Evolutionary conservation across 768 basidiomycete species (phyloP).

Genomic region (Pleurotus citrinopileatus): DNA sequence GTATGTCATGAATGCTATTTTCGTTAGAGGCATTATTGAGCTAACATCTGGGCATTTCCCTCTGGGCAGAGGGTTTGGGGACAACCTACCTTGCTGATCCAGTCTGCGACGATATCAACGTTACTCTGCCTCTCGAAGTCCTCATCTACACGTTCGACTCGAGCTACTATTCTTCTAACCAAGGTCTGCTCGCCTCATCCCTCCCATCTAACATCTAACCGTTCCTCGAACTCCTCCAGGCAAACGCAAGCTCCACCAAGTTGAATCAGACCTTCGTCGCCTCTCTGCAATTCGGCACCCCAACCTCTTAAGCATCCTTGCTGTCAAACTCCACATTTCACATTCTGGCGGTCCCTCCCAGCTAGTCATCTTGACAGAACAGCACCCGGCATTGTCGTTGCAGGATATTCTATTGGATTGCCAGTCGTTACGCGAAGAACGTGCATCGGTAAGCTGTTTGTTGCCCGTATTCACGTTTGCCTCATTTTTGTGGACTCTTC

Average conservation of each 20-base stretch:
- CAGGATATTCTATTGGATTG: slow-evolving; percentile 77
- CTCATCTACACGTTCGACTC: slow-evolving; percentile 64
- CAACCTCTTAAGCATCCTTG: slow-evolving; percentile 66
- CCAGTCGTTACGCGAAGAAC: slow-evolving; percentile 68
- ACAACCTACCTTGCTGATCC: slow-evolving; percentile 74
- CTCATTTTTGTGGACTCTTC: no score
- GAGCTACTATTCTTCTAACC: slow-evolving; percentile 62
- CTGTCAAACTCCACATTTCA: slow-evolving; percentile 59
- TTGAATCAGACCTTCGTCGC: slow-evolving; percentile 64
- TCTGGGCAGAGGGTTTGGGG: slow-evolving; percentile 66
- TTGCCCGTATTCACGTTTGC: no score
- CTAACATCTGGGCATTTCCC: not conserved
- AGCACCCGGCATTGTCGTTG: slow-evolving; percentile 61
- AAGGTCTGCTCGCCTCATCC: slow-evolving; percentile 38
- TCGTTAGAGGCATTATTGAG: not conserved
- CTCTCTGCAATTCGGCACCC: slow-evolving; percentile 58
- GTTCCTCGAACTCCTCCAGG: slow-evolving; percentile 29
- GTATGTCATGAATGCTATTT: slow-evolving; percentile 29
- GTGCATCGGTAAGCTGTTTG: slow-evolving; percentile 62
- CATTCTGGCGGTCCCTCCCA: slow-evolving; percentile 47
- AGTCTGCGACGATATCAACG: slow-evolving; percentile 60
- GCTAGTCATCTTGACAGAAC: slow-evolving; percentile 69
- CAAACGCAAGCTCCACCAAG: slow-evolving; percentile 63
- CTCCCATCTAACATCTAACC: not conserved
- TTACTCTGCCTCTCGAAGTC: slow-evolving; percentile 61